These are phyloP conservation scores for Beauveria sp. DNA, from an alignment of 2,329 filamentous ascomycete species.

Conservation along the genomic window DNA sequence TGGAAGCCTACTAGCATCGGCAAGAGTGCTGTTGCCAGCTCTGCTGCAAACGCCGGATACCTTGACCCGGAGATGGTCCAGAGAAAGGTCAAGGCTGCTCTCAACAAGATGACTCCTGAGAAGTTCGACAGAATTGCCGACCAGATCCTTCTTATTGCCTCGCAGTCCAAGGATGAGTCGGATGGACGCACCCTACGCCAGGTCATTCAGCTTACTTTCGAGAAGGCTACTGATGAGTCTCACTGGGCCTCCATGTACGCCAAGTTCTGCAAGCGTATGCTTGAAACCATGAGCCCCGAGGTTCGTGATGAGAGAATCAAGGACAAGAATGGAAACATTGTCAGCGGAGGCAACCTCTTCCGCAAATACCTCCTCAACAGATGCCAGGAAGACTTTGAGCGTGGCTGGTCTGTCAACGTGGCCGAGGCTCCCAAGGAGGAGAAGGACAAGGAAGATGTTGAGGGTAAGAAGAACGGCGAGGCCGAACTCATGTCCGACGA, in stretches of 20 bases:
- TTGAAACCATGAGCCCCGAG: slow-evolving; percentile 88
- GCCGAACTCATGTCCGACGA: slow-evolving; percentile 85
- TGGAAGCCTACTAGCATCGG: slow-evolving; percentile 82
- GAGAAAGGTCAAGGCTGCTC: slow-evolving; percentile 93
- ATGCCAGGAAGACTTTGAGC: slow-evolving; percentile 98
- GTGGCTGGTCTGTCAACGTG: slow-evolving; percentile 88
- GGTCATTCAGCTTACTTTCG: slow-evolving; percentile 97
- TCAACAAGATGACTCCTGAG: slow-evolving; percentile 99
- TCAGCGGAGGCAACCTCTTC: slow-evolving; percentile 90
- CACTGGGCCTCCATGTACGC: slow-evolving; percentile 99
- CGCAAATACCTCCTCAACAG: slow-evolving; percentile 97
- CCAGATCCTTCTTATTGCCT: slow-evolving; percentile 86
- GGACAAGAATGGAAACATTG: slow-evolving; percentile 81
- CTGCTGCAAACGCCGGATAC: slow-evolving; percentile 42
- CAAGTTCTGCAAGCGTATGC: slow-evolving; percentile 96
- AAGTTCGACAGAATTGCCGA: slow-evolving; percentile 95
- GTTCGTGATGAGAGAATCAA: slow-evolving; percentile 93
- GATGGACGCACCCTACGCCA: slow-evolving; percentile 93
- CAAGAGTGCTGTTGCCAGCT: slow-evolving; percentile 29
- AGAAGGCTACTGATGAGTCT: slow-evolving; percentile 96
- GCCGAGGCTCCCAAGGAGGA: slow-evolving; percentile 66
- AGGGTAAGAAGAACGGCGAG: slow-evolving; percentile 53
- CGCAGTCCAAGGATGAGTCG: slow-evolving; percentile 88
- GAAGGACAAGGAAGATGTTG: slow-evolving; percentile 29
- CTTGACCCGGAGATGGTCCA: slow-evolving; percentile 91